Evolutionary conservation across 768 basidiomycete species (phyloP), one percentile per base, ranked within the genome.

Genomic region (Thelephora aurantiotincta): DNA sequence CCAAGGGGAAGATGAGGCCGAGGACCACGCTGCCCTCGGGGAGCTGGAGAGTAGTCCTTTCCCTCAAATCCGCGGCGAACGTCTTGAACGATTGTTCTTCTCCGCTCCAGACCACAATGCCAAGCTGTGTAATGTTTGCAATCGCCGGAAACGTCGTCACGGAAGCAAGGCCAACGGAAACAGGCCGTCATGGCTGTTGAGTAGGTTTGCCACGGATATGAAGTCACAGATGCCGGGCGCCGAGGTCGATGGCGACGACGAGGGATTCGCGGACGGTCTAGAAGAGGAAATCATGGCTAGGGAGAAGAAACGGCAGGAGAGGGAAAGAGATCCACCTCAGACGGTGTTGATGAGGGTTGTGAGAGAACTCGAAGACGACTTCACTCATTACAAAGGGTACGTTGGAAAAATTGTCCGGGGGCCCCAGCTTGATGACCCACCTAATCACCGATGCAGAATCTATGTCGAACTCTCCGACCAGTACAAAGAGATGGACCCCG

Each of bases 321-420:
- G 60, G 13, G 55, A 58, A 36, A 70, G 68, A 44, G 55, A 87
- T 6, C 92, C 90, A 1, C 85, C 90, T 19, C 93, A 97, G 63
- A 92, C 91, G 0, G 77, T 94, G 11, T 73, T 96, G 3, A 73
- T 79, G 23, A 70, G 85, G 3, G 89, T 96, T 11, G 66, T 97
- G 26, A 62, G 82, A 50, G 90, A 94, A 63, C 69, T 99, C 6
- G 94, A 98, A 60, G 91, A 91, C 51, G 94, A 99, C 59, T 98
- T 97, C 58, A 77, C 77, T 33, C 89, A 91, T 64, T 94, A 93
- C 62, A 96, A 90, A 65, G 80, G 83, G 96, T 97, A 54, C 23
- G 79, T 67, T 19, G 38, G 14, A 9, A 7, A 41, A 7, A 7
- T 16, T 6, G 30, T 33, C 14, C 49, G 43, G 42, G 34, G 36